Evolutionary conservation across 2,329 filamentous ascomycete species (phyloP), one percentile per base, ranked within the genome.

Genomic region (Fusarium floridanum): DNA sequence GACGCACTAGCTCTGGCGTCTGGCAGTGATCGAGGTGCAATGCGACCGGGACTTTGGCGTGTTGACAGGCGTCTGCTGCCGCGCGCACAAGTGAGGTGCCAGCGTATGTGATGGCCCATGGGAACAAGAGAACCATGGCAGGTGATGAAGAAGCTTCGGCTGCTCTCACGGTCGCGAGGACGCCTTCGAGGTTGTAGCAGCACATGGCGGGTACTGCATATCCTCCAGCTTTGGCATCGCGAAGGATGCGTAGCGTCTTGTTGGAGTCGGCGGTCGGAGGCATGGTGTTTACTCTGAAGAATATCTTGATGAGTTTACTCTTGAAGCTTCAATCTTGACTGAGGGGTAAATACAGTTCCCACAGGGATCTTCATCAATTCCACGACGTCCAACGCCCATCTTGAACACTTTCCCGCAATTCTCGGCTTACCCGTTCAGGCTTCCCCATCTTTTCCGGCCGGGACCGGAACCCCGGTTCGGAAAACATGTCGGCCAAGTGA

Each of bases 21-120:
- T 92, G 91, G 6, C 89, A 89, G 80, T 93, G 91, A 82, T 93
- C 91, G 76, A 93, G 87, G 80, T 93, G 91, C 14, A 93, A 82
- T 2, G 87, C 85, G 17, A 92, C 82, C 6, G 91, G 91, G 0
- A 92, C 90, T 1, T 79, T 81, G 24, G 90, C 90, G 29, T 83
- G 85, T 62, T 85, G 81, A 6, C 87, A 88, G 17, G 89, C 90
- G 53, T 86, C 84, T 8, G 87, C 87, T 2, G 89, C 89, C 17
- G 88, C 86, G 72, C 87, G 85, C 9, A 91, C 85, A 24, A 91
- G 85, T 41, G 88, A 79, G 0, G 84, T 85, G 68, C 87, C 86
- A 9, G 90, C 90, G 83, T 91, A 93, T 64, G 89, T 85, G 27
- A 93, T 86, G 0, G 92, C 91, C 92, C 92, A 94, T 4, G 92